phyloP scores from a whole-genome alignment of 306 rosid species.

The Acacia acuminata region DNA sequence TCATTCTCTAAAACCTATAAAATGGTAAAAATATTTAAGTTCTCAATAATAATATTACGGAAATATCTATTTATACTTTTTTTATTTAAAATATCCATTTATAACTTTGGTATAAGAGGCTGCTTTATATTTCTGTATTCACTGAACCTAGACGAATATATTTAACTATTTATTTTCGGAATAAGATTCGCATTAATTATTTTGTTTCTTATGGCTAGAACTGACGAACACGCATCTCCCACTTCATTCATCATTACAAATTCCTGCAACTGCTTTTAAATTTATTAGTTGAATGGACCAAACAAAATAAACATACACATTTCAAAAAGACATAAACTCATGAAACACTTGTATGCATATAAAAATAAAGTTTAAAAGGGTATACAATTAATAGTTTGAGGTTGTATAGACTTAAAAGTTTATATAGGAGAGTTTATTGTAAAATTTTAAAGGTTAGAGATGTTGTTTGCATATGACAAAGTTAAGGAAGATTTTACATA shows the following conservation, averaged over 20 bases:
- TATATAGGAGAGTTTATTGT: no score
- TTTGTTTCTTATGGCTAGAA: background rate
- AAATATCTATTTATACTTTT: background rate
- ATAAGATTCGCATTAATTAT: background rate
- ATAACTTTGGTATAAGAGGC: background rate
- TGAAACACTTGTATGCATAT: background rate
- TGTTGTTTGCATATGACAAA: no score
- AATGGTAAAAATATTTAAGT: background rate
- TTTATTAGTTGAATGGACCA: background rate
- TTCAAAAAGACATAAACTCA: background rate
- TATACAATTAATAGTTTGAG: no score
- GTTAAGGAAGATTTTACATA: no score
- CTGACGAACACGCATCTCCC: background rate
- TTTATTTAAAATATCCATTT: no score
- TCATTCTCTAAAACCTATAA: background rate
- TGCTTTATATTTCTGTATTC: background rate
- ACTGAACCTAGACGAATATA: background rate
- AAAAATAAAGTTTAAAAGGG: no score
- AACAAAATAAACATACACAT: background rate
- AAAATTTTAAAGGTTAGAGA: no score
- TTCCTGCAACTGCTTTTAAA: background rate
- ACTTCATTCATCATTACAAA: background rate
- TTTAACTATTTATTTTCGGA: background rate
- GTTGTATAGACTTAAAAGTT: no score
- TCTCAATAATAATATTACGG: no score